Evolutionary conservation across 129 eudicot species (phyloP), one percentile per base, ranked within the genome.

Genomic region (Heracleum sosnowskyi): DNA sequence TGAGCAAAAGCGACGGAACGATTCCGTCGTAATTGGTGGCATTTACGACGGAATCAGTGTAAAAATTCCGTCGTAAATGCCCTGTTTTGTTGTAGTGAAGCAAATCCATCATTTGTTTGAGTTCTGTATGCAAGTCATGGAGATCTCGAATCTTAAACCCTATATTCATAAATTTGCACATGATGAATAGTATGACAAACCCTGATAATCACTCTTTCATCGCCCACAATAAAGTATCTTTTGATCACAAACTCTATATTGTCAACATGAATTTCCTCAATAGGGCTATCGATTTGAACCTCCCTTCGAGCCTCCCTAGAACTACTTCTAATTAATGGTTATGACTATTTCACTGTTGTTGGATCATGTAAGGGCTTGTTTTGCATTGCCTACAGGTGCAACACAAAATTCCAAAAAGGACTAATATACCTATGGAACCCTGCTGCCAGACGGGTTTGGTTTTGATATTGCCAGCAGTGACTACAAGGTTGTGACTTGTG

Each of bases 401-500:
- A 10, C 4, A 13, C 12, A 13, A 1, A 0, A 4, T 16, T 16
- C 7, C 49, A 44, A 44, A 44, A 44, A 44, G 12, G 49, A 12
- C 12, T 8, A 16, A 20, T 17, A 37, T 45, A 68, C 29, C 22
- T 79, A 39, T 79, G 77, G 77, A 79, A 79, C 35, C 77, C 82
- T 33, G 8, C 45, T 45, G 71, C 77, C 22, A 13, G 47, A 75
- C 76, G 82, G 77, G 77, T n/a, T 79, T 47, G 77, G 82, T 44
- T 79, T 42, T 36, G 77, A 79, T 71, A 29, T 26, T 29, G 1
- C 4, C 26, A 28, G 35, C 24, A 62, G 20, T 26, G 82, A 79
- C 39, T 79, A 47, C 10, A 79, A 79, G 49, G 69, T 79, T 70
- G 76, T n/a, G n/a, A n/a, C n/a, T n/a, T n/a, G n/a, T 79, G 35